Percentiles rank a stretch among this genome's conserved stretches.
phyloP scores from a whole-genome alignment of 1,139 yeast genomes.

The Sugiyamaella sp. region DNA sequence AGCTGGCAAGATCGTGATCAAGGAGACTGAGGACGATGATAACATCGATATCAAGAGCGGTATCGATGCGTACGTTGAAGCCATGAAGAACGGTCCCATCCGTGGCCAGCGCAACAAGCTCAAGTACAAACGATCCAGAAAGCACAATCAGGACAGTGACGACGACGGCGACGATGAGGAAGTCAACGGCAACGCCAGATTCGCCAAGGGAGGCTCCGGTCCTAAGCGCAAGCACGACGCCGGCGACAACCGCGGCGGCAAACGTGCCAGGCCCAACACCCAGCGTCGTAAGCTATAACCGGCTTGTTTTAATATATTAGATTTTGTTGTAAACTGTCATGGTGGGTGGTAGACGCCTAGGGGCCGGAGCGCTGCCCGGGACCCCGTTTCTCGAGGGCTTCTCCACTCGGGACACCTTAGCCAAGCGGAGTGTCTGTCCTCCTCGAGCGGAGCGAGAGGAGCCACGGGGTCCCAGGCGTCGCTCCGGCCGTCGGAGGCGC shows the following conservation, averaged over 20 bases:
- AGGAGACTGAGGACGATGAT: conserved; percentile 44
- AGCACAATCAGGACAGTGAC: conserved; percentile 59
- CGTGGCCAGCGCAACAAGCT: conserved; percentile 90
- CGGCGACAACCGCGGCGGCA: conserved; percentile 14
- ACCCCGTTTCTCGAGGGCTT: not conserved
- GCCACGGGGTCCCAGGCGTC: not conserved
- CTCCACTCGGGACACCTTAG: no score
- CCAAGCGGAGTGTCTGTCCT: not conserved
- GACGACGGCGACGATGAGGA: conserved; percentile 38
- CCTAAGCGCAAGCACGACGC: conserved; percentile 9
- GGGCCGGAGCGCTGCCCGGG: conserved; percentile 2
- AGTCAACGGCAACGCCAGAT: conserved; percentile 15
- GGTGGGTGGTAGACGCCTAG: no score
- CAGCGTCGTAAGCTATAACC: conserved; percentile 12
- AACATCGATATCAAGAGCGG: conserved; percentile 54
- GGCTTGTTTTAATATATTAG: not conserved
- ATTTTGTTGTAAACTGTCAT: no score
- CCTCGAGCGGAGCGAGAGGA: not conserved
- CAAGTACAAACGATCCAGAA: conserved; percentile 69
- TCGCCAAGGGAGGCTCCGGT: conserved; percentile 6
- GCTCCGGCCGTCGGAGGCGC: conserved; percentile 1
- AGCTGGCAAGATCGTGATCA: conserved; percentile 44
- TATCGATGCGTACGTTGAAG: conserved; percentile 89
- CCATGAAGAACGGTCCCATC: conserved; percentile 88
- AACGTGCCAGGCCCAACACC: conserved; percentile 8